Conservation (phyloP, 768 basidiomycete species). For the Tricholoma terreum region DNA sequence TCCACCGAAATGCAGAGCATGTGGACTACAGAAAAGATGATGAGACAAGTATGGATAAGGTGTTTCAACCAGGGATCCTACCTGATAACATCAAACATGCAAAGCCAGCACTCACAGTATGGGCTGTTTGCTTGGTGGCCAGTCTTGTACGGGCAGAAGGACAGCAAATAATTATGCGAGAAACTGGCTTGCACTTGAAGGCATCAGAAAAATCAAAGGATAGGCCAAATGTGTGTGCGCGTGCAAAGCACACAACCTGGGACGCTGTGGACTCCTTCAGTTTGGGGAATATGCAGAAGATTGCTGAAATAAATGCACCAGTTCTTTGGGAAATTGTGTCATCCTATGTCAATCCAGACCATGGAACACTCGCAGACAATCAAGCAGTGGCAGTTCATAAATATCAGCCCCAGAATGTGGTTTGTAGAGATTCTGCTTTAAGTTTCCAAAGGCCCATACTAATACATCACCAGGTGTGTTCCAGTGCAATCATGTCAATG, state of each 20-base stretch:
- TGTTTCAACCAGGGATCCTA: not conserved
- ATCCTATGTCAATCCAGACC: slow-evolving; percentile 5
- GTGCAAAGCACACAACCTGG: slow-evolving; percentile 7
- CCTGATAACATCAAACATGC: slow-evolving; percentile 8
- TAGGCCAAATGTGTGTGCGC: not conserved
- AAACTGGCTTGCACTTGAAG: slow-evolving; percentile 9
- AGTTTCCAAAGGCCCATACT: not conserved
- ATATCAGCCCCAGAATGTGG: slow-evolving; percentile 10
- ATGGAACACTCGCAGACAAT: not conserved
- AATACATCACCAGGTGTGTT: slow-evolving; percentile 7
- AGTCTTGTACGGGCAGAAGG: slow-evolving; percentile 6
- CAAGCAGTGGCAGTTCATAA: not conserved
- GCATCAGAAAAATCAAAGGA: slow-evolving; percentile 3
- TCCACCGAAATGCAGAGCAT: slow-evolving; percentile 4
- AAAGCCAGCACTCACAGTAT: slow-evolving; percentile 8
- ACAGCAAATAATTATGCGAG: slow-evolving; percentile 1
- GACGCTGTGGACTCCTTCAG: slow-evolving; percentile 10
- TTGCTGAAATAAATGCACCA: slow-evolving; percentile 3
- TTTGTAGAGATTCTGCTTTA: not conserved
- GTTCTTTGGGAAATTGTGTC: slow-evolving; percentile 10
- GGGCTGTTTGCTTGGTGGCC: slow-evolving; percentile 10
- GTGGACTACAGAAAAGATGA: slow-evolving; percentile 6
- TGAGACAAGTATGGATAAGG: not conserved
- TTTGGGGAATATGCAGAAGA: slow-evolving; percentile 12
- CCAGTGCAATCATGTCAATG: slow-evolving; percentile 17